Evolutionary conservation across 805 yeast genomes (phyloP).

Genomic region (Candida tammaniensis): DNA sequence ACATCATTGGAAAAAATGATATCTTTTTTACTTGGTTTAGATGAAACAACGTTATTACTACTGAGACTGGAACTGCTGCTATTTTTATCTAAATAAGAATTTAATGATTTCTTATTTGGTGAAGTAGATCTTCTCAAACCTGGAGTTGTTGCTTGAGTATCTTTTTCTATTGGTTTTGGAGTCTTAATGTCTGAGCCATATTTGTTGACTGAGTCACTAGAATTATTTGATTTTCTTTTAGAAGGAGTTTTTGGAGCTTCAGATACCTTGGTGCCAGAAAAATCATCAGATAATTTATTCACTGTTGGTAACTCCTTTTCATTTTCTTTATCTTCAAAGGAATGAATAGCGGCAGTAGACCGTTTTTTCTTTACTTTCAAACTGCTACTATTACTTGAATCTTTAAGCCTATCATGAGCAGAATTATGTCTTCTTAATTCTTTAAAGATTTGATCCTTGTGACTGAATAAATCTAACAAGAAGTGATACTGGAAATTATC

Average conservation of each 20-base stretch:
- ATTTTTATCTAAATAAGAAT: conserved; percentile 13
- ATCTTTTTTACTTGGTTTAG: conserved; percentile 22
- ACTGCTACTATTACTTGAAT: neutral
- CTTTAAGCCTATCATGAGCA: neutral
- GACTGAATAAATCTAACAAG: conserved; percentile 56
- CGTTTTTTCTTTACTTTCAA: conserved; percentile 1
- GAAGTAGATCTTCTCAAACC: conserved; percentile 35
- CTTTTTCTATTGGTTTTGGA: conserved; percentile 10
- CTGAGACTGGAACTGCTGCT: conserved; percentile 2
- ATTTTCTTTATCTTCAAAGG: conserved; percentile 2
- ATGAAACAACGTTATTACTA: conserved; percentile 18
- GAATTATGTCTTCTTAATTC: conserved; percentile 49
- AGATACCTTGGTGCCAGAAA: neutral
- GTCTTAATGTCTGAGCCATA: conserved; percentile 6
- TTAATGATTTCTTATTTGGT: conserved; percentile 36
- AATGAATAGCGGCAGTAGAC: neutral
- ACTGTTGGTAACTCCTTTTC: conserved; percentile 1
- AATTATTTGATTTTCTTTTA: neutral
- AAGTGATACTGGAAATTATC: conserved; percentile 60
- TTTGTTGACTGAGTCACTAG: neutral
- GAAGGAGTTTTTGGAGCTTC: conserved; percentile 6
- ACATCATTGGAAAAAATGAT: conserved; percentile 18
- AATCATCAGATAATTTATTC: neutral
- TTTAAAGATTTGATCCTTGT: conserved; percentile 62
- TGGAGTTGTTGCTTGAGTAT: conserved; percentile 8